Percentiles rank a stretch among this genome's conserved stretches.
phyloP scores from a whole-genome alignment of 2,329 filamentous ascomycete species.

The Rhexocercosporidium sp. region DNA sequence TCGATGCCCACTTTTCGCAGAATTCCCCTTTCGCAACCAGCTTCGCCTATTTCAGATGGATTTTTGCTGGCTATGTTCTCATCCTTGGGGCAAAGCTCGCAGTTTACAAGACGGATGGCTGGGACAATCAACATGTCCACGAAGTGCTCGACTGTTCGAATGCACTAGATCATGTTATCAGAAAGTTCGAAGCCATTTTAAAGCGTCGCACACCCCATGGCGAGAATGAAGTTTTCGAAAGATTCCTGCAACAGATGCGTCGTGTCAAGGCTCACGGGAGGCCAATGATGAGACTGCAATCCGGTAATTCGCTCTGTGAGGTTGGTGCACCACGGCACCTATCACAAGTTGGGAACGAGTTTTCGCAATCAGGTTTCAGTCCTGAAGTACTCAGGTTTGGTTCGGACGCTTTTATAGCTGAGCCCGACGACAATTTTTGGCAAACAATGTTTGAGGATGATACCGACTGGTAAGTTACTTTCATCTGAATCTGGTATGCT shows the following conservation, averaged over 20 bases:
- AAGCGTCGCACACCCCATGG: conserved; percentile 10
- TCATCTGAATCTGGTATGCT: no score
- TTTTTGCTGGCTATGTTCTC: conserved; percentile 14
- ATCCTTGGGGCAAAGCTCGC: conserved; percentile 17
- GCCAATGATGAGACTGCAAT: neutral
- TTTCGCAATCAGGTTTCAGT: neutral
- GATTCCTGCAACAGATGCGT: conserved; percentile 8
- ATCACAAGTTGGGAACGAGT: neutral
- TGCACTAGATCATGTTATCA: conserved; percentile 27
- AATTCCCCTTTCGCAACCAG: neutral
- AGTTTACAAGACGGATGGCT: conserved; percentile 19
- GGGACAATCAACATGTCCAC: conserved; percentile 18
- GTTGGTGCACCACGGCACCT: neutral
- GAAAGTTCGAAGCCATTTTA: conserved; percentile 18
- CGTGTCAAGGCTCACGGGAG: neutral
- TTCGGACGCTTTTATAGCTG: neutral
- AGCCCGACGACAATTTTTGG: conserved; percentile 14
- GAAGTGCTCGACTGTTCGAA: conserved; percentile 12
- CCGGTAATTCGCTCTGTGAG: neutral
- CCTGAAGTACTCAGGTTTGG: neutral
- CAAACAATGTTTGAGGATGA: conserved; percentile 4
- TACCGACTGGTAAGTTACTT: conserved; percentile 1
- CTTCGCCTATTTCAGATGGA: conserved; percentile 16
- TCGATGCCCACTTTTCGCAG: conserved; percentile 7
- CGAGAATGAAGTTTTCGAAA: conserved; percentile 10